Evolutionary conservation across 352 stramenopile genomes (phyloP), one percentile per base, ranked within the genome.

Genomic region (Phytophthora niederhauseri): DNA sequence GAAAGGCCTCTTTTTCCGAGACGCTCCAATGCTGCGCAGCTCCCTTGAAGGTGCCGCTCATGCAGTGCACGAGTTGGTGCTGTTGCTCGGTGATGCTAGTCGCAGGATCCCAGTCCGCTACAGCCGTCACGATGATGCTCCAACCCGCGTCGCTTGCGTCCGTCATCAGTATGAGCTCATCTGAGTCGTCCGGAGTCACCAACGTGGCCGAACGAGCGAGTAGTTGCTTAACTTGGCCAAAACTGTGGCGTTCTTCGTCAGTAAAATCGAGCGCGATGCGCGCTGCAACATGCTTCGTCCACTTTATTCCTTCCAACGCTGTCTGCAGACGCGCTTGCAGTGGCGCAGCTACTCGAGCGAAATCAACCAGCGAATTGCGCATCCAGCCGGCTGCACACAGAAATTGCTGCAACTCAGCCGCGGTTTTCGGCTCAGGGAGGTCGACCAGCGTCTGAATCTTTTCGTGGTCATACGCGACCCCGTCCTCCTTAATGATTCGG

Each of bases 381-480:
- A 61, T 61, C 54, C 54, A 61, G 8, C 54, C 54, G 17, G 54
- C 19, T 5, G 54, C 54, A 51, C 54, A 61, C 4, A 61, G 11
- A 51, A 61, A 61, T 61, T 61, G 54, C 20, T 61, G 36, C 2
- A 51, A 24, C 36, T 30, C 52, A 51, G 28, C 51, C 11, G 28
- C 51, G 17, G 51, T 57, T 30, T 36, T 7, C 14, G 34, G 53
- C 20, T 61, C 36, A 14, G 36, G 54, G 14, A 61, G 30, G 14
- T 51, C 54, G 26, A 52, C 41, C 54, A 61, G 54, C 5, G 54
- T 61, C 22, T 61, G 34, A n/a, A 61, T 61, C 22, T 41, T 61
- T 19, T 9, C 36, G 6, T 4, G 36, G 26, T 61, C 36, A 61
- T 61, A 61, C 5, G 54, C 9, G 19, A 61, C 6, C 4, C 49